Evolutionary conservation across 2,329 filamentous ascomycete species (phyloP).

Genomic region (Epichloe gansuensis): DNA sequence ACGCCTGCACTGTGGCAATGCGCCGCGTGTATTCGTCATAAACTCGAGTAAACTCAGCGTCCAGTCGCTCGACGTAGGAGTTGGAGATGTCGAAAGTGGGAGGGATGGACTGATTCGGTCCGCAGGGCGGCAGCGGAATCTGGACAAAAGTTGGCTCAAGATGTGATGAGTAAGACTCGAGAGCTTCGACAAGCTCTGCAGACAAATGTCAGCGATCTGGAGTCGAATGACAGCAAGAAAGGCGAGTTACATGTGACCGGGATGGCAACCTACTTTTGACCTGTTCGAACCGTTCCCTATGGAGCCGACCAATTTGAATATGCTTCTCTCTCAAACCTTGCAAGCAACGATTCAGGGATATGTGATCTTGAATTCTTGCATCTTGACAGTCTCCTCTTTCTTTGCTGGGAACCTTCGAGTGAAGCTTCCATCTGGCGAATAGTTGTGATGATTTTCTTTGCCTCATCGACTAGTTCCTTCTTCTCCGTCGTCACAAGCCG

Average conservation of each 20-base stretch:
- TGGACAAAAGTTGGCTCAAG: constrained; percentile 81
- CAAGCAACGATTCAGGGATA: constrained; percentile 76
- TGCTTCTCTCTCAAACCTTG: constrained; percentile 78
- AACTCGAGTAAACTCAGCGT: constrained; percentile 83
- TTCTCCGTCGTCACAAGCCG: constrained; percentile 78
- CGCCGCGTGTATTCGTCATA: constrained; percentile 94
- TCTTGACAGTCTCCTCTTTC: constrained; percentile 53
- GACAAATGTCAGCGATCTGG: neutral
- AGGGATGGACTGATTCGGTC: constrained; percentile 61
- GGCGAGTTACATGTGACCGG: too few species aligned
- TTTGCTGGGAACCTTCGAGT: constrained; percentile 58
- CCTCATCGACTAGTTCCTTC: constrained; percentile 80
- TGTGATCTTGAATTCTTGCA: constrained; percentile 61
- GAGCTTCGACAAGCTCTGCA: constrained; percentile 80
- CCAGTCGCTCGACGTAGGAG: constrained; percentile 73
- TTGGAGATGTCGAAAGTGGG: constrained; percentile 87
- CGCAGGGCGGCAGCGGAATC: constrained; percentile 73
- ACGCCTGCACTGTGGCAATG: constrained; percentile 58
- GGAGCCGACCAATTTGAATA: constrained; percentile 62
- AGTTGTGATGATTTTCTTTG: constrained; percentile 67
- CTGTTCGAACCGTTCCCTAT: constrained; percentile 88
- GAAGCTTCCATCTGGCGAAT: constrained; percentile 93
- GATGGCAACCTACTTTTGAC: constrained; percentile 61
- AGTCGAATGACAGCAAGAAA: neutral
- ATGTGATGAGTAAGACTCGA: constrained; percentile 93